phyloP scores from a whole-genome alignment of 2,329 filamentous ascomycete genomes.

The Neopestalotiopsis clavispora region DNA sequence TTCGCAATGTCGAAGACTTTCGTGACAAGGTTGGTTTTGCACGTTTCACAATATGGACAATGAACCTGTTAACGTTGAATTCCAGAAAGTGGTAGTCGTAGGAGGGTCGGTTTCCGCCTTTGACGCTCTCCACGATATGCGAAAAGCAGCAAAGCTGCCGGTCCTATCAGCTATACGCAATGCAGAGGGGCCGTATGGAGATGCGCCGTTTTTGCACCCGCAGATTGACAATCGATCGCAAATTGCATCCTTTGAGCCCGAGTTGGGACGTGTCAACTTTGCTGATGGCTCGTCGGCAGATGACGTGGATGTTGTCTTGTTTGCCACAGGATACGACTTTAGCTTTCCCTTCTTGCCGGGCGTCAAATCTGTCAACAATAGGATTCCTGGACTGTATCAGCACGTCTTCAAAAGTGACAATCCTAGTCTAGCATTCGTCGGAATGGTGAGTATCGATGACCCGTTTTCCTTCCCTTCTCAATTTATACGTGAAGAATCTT shows the following conservation, averaged over 20 bases:
- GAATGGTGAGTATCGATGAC: conserved; percentile 63
- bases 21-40: conserved; percentile 44
- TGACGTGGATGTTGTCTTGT: conserved; percentile 66
- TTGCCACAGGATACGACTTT: conserved; percentile 71
- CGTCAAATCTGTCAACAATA: conserved; percentile 57
- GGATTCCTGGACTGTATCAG: conserved; percentile 60
- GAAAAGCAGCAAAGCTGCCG: conserved; percentile 22
- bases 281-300: conserved; percentile 56
- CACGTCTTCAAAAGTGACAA: conserved; percentile 61
- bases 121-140: conserved; percentile 47
- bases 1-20: conserved; percentile 50
- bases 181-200: conserved; percentile 31
- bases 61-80: background rate
- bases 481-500: too few species aligned
- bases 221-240: conserved; percentile 37
- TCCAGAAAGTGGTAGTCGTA: conserved; percentile 62
- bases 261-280: conserved; percentile 55
- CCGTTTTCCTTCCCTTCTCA: too few species aligned
- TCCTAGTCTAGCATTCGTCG: conserved; percentile 60
- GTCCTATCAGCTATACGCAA: conserved; percentile 30
- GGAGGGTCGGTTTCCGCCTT: conserved; percentile 69
- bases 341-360: conserved; percentile 64
- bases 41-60: background rate
- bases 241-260: conserved; percentile 47
- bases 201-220: conserved; percentile 30